Evolutionary conservation across 345 rosid species (phyloP).

Genomic region (Salix arbutifolia): DNA sequence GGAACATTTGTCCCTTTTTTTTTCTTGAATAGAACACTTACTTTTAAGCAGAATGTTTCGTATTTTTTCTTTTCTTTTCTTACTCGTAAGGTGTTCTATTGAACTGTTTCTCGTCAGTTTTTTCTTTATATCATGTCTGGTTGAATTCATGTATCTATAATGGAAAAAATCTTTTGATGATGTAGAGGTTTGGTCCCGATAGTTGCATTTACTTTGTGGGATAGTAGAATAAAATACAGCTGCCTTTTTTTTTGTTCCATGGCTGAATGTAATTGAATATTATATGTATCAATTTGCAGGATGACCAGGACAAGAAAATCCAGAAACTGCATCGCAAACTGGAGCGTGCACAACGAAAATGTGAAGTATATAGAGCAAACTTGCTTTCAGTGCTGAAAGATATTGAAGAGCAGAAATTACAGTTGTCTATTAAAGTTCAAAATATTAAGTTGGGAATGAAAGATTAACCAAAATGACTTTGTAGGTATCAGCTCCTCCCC

Average conservation of each 20-base stretch:
- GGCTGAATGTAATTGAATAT: neutral
- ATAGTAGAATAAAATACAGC: neutral
- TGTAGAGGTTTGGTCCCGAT: no score
- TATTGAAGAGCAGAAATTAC: constrained; percentile 49
- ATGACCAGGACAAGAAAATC: constrained; percentile 46
- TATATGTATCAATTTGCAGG: constrained; percentile 16
- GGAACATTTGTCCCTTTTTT: no score
- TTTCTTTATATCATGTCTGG: no score
- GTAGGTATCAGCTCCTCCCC: neutral
- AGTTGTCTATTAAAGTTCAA: constrained; percentile 22
- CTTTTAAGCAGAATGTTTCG: no score
- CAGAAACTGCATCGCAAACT: constrained; percentile 35
- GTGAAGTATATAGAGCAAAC: constrained; percentile 50
- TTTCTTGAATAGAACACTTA: no score
- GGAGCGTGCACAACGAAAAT: constrained; percentile 38
- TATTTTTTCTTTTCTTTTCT: no score
- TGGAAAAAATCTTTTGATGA: no score
- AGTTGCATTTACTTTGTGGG: neutral
- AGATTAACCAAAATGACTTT: constrained; percentile 1
- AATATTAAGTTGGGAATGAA: constrained; percentile 17
- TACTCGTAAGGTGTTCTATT: no score
- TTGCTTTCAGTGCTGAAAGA: constrained; percentile 49
- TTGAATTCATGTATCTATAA: no score
- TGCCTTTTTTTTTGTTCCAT: neutral
- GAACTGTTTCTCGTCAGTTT: no score